phyloP scores from a whole-genome alignment of 2,329 filamentous ascomycete species.

The Pestalotiopsis sp. region DNA sequence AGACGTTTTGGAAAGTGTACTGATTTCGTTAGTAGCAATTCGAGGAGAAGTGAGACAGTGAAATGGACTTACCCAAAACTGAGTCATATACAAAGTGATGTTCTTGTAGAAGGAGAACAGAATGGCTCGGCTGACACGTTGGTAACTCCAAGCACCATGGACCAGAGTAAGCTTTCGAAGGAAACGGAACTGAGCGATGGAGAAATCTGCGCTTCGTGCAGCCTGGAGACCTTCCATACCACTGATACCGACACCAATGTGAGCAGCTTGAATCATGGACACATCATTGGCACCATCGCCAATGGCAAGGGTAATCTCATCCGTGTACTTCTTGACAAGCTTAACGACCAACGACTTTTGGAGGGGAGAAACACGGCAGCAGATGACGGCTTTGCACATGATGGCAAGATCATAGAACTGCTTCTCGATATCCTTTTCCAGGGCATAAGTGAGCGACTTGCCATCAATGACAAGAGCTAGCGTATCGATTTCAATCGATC shows the following conservation, averaged over 20 bases:
- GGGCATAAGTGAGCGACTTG: conserved; percentile 88
- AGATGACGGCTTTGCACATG: conserved; percentile 98
- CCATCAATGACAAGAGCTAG: conserved; percentile 94
- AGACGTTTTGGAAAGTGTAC: conserved; percentile 98
- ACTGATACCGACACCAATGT: conserved; percentile 97
- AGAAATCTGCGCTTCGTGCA: conserved; percentile 91
- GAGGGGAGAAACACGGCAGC: conserved; percentile 92
- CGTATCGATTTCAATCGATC: conserved; percentile 79
- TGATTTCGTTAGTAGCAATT: conserved; percentile 36
- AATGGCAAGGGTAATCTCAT: conserved; percentile 92
- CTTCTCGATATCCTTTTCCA: conserved; percentile 94
- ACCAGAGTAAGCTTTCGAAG: conserved; percentile 92
- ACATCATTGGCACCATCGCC: conserved; percentile 98
- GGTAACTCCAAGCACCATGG: conserved; percentile 97
- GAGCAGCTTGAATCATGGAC: conserved; percentile 99
- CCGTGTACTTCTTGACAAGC: conserved; percentile 89
- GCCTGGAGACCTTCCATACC: conserved; percentile 97
- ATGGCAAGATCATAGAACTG: conserved; percentile 90
- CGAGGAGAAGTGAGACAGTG: not conserved
- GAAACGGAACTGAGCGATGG: conserved; percentile 94
- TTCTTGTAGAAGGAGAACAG: conserved; percentile 99
- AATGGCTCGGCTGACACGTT: conserved; percentile 95
- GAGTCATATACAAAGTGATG: conserved; percentile 97
- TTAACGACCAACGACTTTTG: conserved; percentile 98
- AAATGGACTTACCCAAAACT: conserved; percentile 81